Evolutionary conservation across 768 basidiomycete genomes (phyloP).

Genomic region (Boletus sp.): DNA sequence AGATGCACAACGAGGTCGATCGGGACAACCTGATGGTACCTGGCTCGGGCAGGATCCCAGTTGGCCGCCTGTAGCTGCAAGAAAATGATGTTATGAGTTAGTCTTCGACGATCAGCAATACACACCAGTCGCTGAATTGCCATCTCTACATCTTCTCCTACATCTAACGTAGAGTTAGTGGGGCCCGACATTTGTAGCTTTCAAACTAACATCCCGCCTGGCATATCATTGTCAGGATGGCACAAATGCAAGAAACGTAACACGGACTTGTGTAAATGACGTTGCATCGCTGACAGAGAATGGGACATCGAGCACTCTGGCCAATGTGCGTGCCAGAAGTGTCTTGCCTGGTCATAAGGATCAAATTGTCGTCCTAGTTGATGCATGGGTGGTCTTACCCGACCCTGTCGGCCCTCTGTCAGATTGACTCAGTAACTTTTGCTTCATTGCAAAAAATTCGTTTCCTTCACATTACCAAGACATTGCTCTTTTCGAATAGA

Average conservation of each 20-base stretch:
- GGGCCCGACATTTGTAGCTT: background rate
- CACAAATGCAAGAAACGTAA: background rate
- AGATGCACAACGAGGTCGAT: background rate
- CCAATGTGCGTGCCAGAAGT: slow-evolving; percentile 86
- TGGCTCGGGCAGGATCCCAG: slow-evolving; percentile 83
- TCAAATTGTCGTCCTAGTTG: background rate
- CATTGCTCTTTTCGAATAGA: slow-evolving; percentile 93
- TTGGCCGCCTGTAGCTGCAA: slow-evolving; percentile 82
- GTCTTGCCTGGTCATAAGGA: slow-evolving; percentile 67
- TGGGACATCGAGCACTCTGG: slow-evolving; percentile 86
- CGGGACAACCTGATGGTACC: slow-evolving; percentile 41
- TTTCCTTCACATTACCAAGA: slow-evolving; percentile 75
- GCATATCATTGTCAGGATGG: slow-evolving; percentile 10
- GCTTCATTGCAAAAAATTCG: background rate
- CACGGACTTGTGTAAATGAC: slow-evolving; percentile 80
- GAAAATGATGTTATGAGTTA: background rate
- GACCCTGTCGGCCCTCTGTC: slow-evolving; percentile 82
- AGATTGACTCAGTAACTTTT: slow-evolving; percentile 4
- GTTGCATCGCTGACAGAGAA: slow-evolving; percentile 95
- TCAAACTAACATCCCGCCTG: slow-evolving; percentile 71
- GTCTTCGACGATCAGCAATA: background rate
- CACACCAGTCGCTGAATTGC: slow-evolving; percentile 79
- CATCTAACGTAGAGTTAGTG: slow-evolving; percentile 50
- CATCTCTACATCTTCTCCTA: slow-evolving; percentile 96
- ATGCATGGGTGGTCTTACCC: slow-evolving; percentile 44